Base-by-base conservation (phyloP, 2,329 filamentous ascomycete species). In the Penicillium brasilianum region DNA sequence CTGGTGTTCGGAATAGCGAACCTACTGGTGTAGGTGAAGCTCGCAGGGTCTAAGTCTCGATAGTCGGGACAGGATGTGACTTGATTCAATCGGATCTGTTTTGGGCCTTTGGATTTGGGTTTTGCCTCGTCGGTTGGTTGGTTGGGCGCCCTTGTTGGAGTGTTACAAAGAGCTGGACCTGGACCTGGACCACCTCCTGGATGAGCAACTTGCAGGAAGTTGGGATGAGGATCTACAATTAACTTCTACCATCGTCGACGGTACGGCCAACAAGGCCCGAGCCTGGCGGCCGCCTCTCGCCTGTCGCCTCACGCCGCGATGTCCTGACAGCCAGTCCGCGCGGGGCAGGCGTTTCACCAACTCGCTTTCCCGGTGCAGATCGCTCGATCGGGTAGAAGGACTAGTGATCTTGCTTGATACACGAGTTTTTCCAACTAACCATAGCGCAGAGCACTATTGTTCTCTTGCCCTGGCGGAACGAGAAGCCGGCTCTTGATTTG, bases 321-420 rank as follows among this genome's bases (percentile, higher is more conserved):
- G 34, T 39, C 3, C 28, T 43, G 37, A 54, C 52, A 54, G 52
- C 52, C 52, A 54, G 52, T 44, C 52, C 36, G 37, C 34, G 22
- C 52, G 52, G 36, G 52, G 52, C 52, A 30, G 18, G n/a, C 51
- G 67, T 68, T 69, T 69, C 67, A 69, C 54, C 43, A 30, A 30
- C 48, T 54, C 28, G 52, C 46, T 59, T 51, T 50, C 34, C 61
- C 61, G 55, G 56, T 61, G 66, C 63, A 67, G 64, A 66, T 68
- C 67, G 46, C 59, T 62, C 51, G 39, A 63, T 61, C 59, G 55
- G 62, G 60, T 55, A 66, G 53, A 44, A 44, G 37, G 54, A 30
- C 32, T 22, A 46, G 50, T 53, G 32, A 28, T 53, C 14, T 37
- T n/a, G 28, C 22, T 46, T 18, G 14, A 28, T n/a, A 4, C 43